These are phyloP conservation scores for Plasmodium inui DNA, from an alignment of 169 alveolate genomes.

Conservation along the genomic window DNA sequence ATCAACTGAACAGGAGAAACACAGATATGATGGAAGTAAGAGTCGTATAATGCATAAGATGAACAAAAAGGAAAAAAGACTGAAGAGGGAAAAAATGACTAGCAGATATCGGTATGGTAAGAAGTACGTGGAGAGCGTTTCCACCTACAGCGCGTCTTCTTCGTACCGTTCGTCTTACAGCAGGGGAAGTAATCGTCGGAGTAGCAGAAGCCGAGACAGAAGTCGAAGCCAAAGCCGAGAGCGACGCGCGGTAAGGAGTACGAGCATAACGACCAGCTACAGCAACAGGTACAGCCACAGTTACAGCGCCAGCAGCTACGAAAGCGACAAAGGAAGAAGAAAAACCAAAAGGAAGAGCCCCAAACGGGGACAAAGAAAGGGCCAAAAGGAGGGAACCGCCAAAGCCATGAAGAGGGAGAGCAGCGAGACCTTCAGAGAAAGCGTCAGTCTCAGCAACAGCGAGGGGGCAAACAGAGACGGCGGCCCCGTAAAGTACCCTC, in stretches of 20 bases:
- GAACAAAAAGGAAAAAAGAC: background rate
- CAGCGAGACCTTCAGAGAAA: background rate
- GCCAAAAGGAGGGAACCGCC: background rate
- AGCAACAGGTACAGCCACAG: background rate
- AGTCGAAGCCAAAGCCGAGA: background rate
- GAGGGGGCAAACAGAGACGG: background rate
- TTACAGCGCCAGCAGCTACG: background rate
- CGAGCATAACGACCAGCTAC: background rate
- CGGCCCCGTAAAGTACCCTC: background rate
- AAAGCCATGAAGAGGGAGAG: background rate
- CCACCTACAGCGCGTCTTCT: conserved; percentile 17
- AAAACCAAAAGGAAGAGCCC: background rate
- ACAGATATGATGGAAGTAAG: background rate
- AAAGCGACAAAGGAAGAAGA: background rate
- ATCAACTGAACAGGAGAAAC: background rate
- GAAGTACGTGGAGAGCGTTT: conserved; percentile 6
- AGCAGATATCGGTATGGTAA: background rate
- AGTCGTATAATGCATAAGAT: background rate
- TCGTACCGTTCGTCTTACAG: conserved; percentile 29
- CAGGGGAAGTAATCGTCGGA: background rate
- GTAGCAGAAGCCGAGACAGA: background rate
- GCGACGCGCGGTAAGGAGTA: background rate
- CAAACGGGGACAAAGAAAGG: background rate
- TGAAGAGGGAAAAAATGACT: conserved; percentile 1
- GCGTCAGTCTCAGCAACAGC: background rate